Conservation (phyloP, 306 rosid genomes). For the Trichosanthes cucumerina region DNA sequence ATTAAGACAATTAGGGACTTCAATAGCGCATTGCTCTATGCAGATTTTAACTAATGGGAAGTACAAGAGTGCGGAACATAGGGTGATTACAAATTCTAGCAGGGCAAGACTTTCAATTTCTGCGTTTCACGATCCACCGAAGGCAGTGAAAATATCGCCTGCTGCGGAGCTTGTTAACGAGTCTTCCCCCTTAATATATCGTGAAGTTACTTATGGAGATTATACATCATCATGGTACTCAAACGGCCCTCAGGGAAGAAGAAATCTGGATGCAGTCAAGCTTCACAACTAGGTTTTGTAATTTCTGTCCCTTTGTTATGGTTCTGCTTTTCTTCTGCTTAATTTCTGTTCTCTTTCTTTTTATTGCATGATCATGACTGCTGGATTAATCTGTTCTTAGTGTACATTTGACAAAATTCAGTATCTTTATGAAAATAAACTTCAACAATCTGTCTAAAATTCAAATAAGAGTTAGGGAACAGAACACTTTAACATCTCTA, state of each 20-base stretch:
- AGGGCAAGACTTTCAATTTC: slow-evolving; percentile 72
- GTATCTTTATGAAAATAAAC: neutral
- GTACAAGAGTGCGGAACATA: slow-evolving; percentile 64
- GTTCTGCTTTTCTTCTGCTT: neutral
- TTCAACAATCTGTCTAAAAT: neutral
- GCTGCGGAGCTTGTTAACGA: slow-evolving; percentile 45
- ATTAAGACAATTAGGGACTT: neutral
- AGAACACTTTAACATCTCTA: neutral
- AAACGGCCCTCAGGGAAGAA: slow-evolving; percentile 75
- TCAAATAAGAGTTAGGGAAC: neutral
- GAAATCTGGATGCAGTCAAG: slow-evolving; percentile 59
- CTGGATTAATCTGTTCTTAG: neutral
- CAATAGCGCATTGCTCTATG: neutral
- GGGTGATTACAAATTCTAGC: slow-evolving; percentile 58
- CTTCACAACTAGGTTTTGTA: slow-evolving; percentile 17
- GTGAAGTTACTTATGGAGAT: slow-evolving; percentile 67
- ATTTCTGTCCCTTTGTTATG: neutral
- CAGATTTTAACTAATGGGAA: slow-evolving; percentile 83
- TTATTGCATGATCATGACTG: neutral
- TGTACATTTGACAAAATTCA: neutral
- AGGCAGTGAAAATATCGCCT: slow-evolving; percentile 49
- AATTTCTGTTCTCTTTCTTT: neutral
- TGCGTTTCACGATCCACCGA: slow-evolving; percentile 86
- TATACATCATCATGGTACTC: slow-evolving; percentile 66
- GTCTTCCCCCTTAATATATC: slow-evolving; percentile 44